Evolutionary conservation across 495 filamentous ascomycete species (phyloP).

Genomic region (Durotheca rogersii): DNA sequence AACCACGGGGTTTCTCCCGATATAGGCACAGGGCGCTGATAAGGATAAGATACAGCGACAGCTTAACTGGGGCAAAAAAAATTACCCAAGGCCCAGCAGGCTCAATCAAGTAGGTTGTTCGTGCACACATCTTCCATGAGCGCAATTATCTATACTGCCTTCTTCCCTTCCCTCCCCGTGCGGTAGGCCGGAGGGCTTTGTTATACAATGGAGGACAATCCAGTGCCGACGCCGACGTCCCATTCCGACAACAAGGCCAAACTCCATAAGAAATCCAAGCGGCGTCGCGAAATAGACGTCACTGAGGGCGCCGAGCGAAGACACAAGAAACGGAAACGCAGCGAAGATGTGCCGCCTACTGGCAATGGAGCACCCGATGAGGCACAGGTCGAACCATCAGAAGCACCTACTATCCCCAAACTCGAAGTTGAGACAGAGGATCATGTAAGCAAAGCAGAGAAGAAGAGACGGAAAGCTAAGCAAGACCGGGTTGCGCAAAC

Average conservation of each 20-base stretch:
- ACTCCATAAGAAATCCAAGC: conserved; percentile 46
- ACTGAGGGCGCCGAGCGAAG: conserved; percentile 40
- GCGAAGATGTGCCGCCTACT: conserved; percentile 5
- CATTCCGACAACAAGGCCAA: conserved; percentile 38
- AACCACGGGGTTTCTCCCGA: too few relatives aligned
- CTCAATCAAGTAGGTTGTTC: background rate
- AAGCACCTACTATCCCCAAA: conserved; percentile 7
- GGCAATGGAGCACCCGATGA: conserved; percentile 12
- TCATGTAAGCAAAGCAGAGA: conserved; percentile 5
- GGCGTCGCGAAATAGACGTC: conserved; percentile 41
- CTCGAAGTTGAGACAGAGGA: conserved; percentile 4
- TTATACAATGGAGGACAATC: conserved; percentile 11
- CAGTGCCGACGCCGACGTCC: background rate
- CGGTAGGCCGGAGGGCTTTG: too few relatives aligned
- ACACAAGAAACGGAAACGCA: conserved; percentile 44
- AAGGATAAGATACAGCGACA: too few relatives aligned
- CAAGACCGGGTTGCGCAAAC: conserved; percentile 1
- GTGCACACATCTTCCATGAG: background rate
- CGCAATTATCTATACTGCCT: background rate
- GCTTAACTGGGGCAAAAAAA: too few relatives aligned
- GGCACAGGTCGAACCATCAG: conserved; percentile 5
- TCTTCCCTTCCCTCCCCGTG: background rate
- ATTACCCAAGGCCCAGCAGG: too few relatives aligned
- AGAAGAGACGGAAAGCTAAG: conserved; percentile 28
- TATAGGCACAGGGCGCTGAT: too few relatives aligned